phyloP scores from a whole-genome alignment of 176 grass and related monocot genomes.

The Tillandsia fasciculata region DNA sequence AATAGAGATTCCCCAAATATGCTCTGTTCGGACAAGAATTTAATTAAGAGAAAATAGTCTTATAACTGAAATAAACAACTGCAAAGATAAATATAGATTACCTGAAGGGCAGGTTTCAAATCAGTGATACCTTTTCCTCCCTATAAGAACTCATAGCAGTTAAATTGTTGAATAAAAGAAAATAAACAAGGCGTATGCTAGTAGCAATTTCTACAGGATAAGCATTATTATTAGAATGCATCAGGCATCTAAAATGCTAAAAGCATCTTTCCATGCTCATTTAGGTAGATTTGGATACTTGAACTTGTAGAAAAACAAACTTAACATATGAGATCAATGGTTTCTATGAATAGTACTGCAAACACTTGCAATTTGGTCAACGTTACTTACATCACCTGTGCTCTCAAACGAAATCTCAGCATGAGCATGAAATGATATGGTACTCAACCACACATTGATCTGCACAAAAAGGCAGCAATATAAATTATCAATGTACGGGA shows the following conservation, averaged over 20 bases:
- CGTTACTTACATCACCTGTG: constrained; percentile 60
- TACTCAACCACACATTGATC: constrained; percentile 86
- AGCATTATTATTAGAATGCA: neutral
- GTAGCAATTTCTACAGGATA: neutral
- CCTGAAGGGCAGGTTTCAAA: constrained; percentile 64
- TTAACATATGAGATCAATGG: constrained; percentile 4
- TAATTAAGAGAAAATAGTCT: neutral
- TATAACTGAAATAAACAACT: neutral
- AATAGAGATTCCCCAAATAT: constrained; percentile 83
- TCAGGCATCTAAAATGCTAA: neutral
- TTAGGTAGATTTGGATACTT: neutral
- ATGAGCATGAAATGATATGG: constrained; percentile 68
- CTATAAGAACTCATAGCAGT: constrained; percentile 31
- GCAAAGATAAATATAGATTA: constrained; percentile 19
- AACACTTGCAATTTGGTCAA: neutral
- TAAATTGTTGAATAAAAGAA: neutral
- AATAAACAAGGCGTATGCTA: neutral
- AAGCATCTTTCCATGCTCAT: neutral
- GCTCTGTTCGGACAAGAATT: constrained; percentile 37
- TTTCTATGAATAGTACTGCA: neutral
- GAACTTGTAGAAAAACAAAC: constrained; percentile 10
- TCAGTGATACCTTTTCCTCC: constrained; percentile 88
- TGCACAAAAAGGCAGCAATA: constrained; percentile 31
- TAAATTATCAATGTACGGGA: neutral
- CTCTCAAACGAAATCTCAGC: constrained; percentile 64